Conservation (phyloP, 768 basidiomycete genomes). For the Rubroboletus pulcherrimus region DNA sequence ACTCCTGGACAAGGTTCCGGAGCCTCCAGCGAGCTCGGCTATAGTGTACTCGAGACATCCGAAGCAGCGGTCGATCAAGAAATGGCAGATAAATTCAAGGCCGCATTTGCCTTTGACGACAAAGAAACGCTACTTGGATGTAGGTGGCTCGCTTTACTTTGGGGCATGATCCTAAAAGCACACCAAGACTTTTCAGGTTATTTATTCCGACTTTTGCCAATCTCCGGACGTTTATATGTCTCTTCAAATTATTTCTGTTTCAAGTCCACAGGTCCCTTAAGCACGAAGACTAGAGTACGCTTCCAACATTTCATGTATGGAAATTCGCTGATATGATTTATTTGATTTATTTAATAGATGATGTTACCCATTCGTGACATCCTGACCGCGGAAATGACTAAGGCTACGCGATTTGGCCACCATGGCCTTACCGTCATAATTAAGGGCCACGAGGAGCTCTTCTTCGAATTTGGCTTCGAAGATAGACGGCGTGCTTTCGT, state of each 20-base stretch:
- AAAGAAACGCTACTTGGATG: slow-evolving; percentile 85
- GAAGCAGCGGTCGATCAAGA: slow-evolving; percentile 60
- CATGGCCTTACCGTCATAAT: slow-evolving; percentile 87
- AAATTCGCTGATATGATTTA: slow-evolving; percentile 3
- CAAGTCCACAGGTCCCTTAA: slow-evolving; percentile 79
- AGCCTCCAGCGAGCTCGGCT: slow-evolving; percentile 58
- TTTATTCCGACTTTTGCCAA: slow-evolving; percentile 83
- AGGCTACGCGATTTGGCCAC: slow-evolving; percentile 86
- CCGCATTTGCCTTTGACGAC: slow-evolving; percentile 82
- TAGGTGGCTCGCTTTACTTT: slow-evolving; percentile 40
- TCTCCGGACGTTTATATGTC: slow-evolving; percentile 83
- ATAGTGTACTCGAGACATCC: slow-evolving; percentile 78
- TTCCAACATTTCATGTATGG: not conserved
- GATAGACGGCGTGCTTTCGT: slow-evolving; percentile 80
- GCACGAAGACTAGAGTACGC: slow-evolving; percentile 76
- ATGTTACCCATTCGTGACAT: slow-evolving; percentile 89
- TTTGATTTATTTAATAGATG: slow-evolving; percentile 58
- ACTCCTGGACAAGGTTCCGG: slow-evolving; percentile 22
- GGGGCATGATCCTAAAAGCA: slow-evolving; percentile 5
- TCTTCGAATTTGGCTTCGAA: slow-evolving; percentile 87
- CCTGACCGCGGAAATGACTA: slow-evolving; percentile 76
- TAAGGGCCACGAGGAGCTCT: slow-evolving; percentile 95
- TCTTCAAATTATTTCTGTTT: slow-evolving; percentile 95
- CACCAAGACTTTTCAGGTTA: slow-evolving; percentile 85
- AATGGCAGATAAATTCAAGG: slow-evolving; percentile 70